Evolutionary conservation across 106 monocot genomes (phyloP).

Genomic region (Dendrobium officinale): DNA sequence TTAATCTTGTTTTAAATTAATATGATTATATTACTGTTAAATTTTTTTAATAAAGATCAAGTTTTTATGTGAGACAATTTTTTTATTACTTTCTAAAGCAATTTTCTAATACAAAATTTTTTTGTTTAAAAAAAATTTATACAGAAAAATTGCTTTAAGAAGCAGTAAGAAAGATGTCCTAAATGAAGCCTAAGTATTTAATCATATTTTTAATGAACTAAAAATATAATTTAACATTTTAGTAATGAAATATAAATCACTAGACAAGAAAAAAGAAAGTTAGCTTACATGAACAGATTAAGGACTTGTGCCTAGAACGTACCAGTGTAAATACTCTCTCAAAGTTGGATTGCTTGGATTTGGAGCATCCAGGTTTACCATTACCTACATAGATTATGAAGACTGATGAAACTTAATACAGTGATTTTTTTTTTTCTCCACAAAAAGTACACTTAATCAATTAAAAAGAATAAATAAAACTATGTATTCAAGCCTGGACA

Average conservation of each 20-base stretch:
- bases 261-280: not conserved
- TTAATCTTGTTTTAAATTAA: no score
- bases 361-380: slow-evolving; percentile 30
- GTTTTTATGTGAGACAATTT: no score
- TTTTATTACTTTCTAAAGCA: no score
- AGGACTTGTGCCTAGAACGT: not conserved
- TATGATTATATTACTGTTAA: no score
- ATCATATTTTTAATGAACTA: no score
- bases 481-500: no score
- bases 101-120: no score
- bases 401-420: no score
- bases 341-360: slow-evolving; percentile 21
- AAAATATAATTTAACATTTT: not conserved
- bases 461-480: no score
- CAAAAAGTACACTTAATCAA: not conserved
- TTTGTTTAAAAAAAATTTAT: not conserved
- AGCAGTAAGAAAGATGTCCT: not conserved
- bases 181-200: not conserved
- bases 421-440: no score
- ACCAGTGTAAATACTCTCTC: slow-evolving; percentile 32
- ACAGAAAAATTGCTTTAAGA: not conserved
- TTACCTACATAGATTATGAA: slow-evolving; percentile 8
- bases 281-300: not conserved
- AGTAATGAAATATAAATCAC: not conserved
- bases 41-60: no score